Evolutionary conservation across 78 protist species (phyloP).

Genomic region (Isochrysis galbana): DNA sequence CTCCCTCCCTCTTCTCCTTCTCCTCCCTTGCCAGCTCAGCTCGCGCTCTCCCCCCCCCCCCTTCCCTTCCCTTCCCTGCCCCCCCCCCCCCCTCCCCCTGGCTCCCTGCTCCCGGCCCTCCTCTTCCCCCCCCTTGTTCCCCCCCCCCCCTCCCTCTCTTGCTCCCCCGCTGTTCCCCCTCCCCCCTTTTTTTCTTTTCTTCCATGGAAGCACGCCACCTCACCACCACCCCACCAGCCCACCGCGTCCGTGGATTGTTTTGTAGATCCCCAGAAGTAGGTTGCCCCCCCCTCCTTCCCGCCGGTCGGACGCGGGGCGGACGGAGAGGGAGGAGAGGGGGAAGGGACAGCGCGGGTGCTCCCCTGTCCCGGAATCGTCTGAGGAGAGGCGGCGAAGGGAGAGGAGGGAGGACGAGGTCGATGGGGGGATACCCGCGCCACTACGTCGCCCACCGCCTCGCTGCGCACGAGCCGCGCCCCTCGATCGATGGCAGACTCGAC

Average conservation of each 20-base stretch:
- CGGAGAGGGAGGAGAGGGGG: no score
- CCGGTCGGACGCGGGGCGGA: background rate
- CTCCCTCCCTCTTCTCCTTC: background rate
- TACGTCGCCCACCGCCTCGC: background rate
- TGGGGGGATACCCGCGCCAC: no score
- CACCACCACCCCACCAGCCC: background rate
- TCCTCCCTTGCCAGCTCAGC: background rate
- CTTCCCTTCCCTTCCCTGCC: background rate
- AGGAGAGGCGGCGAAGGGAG: no score
- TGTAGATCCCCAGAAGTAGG: background rate
- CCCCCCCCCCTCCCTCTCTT: background rate
- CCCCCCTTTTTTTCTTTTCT: background rate
- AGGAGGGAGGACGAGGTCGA: no score
- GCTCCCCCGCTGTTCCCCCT: background rate
- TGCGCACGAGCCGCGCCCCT: background rate
- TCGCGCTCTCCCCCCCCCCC: background rate
- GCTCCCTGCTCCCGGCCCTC: background rate
- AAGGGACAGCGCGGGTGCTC: no score
- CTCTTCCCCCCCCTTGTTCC: background rate
- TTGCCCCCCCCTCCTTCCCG: background rate
- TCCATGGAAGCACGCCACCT: no score
- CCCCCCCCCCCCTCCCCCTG: background rate
- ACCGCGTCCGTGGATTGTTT: background rate
- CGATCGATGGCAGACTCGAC: background rate
- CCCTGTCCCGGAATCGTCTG: no score